Evolutionary conservation across 148 eudicot genomes (phyloP).

Genomic region (Vaccinium myrtillus): DNA sequence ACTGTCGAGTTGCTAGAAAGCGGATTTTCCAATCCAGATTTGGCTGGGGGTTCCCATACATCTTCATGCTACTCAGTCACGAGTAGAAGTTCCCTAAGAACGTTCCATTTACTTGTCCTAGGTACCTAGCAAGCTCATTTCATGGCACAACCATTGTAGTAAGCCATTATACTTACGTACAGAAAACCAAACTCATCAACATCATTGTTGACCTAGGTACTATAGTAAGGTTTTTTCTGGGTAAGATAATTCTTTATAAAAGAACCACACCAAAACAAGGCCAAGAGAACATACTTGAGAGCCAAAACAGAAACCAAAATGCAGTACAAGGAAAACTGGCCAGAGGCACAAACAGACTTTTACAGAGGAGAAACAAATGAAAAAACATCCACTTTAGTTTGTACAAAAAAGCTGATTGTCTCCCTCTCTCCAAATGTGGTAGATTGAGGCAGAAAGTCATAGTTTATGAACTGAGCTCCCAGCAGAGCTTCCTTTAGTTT

Average conservation of each 20-base stretch:
- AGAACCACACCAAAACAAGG: constrained; percentile 2
- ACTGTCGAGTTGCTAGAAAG: background rate
- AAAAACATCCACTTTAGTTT: background rate
- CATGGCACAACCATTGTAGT: background rate
- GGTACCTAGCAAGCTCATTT: background rate
- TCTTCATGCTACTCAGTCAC: background rate
- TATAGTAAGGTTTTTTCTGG: background rate
- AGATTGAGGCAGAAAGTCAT: no score
- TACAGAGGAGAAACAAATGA: background rate
- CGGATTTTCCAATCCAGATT: background rate
- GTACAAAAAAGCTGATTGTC: no score
- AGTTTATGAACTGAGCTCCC: no score
- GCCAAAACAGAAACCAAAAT: background rate
- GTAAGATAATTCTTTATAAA: background rate
- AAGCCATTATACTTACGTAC: background rate
- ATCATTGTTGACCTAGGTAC: background rate
- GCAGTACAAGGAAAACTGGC: background rate
- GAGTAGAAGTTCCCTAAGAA: constrained; percentile 2
- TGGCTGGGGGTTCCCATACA: background rate
- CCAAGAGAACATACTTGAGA: background rate
- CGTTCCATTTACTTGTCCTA: background rate
- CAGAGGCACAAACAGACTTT: background rate
- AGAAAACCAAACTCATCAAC: background rate
- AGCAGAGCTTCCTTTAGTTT: background rate
- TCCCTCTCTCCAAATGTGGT: no score